Evolutionary conservation across 1,284 basidiomycete species (phyloP), one percentile per base, ranked within the genome.

Genomic region (Trichosporon faecale): DNA sequence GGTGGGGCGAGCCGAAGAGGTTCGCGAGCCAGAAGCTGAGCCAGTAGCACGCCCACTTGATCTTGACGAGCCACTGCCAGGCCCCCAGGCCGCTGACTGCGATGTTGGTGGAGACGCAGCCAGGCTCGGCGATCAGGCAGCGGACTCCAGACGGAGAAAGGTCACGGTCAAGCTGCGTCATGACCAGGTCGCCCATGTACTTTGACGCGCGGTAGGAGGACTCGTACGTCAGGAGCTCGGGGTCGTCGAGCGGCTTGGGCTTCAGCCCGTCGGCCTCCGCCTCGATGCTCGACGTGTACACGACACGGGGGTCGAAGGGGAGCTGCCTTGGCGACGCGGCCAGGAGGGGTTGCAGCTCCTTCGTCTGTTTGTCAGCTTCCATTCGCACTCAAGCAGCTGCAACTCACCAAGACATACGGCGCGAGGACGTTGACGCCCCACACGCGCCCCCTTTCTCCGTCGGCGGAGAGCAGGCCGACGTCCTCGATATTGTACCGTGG

Each of bases 381-480:
- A 11, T 12, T 14, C 11, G 9, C n/a, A n/a, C n/a, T n/a, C n/a
- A n/a, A n/a, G n/a, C 25, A 27, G 9, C 44, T 18, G 25, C 27
- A 2, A 86, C 91, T 72, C 75, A 94, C 93, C 76, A 96, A 82
- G 46, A 88, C 85, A 78, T 91, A 95, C 77, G 93, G 91, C 0
- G 91, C 89, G 68, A 95, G 91, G 25, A 94, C 86, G 76, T 95
- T 95, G 68, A 89, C 90, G 76, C 94, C 91, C 91, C 92, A 96
- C 8, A 91, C 88, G 85, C 86, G 89, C 0, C 94, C 94, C 0
- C 94, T 82, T 23, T 90, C 88, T 69, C 95, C 92, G 21, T 84
- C 83, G 0, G 85, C 82, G 72, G 88, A 92, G 69, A 87, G 76
- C 66, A 89, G 86, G 0, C 91, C 92, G 8, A 78, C 80, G 18